Evolutionary conservation across 139 green algal species (phyloP).

Genomic region (Tetradesmus obliquus): DNA sequence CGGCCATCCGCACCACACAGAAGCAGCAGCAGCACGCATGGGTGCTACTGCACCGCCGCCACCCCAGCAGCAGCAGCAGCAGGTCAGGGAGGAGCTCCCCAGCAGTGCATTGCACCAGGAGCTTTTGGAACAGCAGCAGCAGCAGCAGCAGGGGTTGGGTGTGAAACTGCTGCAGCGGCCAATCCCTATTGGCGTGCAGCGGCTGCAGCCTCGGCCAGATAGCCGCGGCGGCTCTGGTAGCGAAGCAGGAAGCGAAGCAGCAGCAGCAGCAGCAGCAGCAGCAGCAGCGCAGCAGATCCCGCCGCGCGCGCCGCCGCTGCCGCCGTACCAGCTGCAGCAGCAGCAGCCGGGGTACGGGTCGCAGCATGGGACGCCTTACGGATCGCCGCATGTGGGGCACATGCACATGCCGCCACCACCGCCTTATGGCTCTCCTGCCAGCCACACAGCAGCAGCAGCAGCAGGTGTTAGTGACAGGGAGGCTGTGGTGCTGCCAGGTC

Average conservation of each 20-base stretch:
- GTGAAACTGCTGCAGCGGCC: constrained; percentile 43
- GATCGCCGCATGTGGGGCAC: neutral
- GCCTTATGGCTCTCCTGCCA: neutral
- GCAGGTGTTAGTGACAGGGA: neutral
- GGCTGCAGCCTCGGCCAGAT: neutral
- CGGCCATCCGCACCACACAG: constrained; percentile 28
- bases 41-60: neutral
- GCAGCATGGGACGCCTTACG: constrained; percentile 1
- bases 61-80: neutral
- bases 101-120: neutral
- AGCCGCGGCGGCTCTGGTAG: neutral
- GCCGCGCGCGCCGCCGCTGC: neutral
- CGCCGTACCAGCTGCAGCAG: neutral
- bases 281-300: neutral
- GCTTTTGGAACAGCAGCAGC: neutral
- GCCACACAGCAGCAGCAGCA: constrained; percentile 23
- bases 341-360: neutral
- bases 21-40: constrained; percentile 17
- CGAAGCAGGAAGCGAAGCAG: constrained; percentile 5
- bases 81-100: neutral
- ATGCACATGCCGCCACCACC: neutral
- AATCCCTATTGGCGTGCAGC: neutral
- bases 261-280: neutral
- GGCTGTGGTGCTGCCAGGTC: neutral
- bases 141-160: neutral